phyloP scores from a whole-genome alignment of 148 eudicot genomes.

The Dianthus caryophyllus region DNA sequence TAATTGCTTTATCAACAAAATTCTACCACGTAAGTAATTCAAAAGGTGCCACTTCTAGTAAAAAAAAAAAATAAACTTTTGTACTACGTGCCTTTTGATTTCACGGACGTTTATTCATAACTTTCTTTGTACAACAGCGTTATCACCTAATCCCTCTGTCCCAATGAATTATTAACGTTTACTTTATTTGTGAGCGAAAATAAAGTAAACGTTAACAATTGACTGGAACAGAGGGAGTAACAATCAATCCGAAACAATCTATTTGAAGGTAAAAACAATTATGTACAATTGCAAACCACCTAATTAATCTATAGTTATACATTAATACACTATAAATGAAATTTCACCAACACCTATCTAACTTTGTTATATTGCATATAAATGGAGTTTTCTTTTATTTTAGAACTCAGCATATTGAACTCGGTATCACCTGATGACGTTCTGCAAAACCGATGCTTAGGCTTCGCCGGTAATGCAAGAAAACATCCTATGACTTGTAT shows the following conservation, averaged over 20 bases:
- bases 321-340: background rate
- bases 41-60: background rate
- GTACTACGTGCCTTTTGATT: background rate
- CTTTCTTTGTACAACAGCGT: conserved; percentile 2
- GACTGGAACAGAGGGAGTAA: too few relatives aligned
- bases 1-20: background rate
- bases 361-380: background rate
- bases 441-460: conserved; percentile 5
- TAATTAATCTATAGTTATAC: background rate
- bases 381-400: background rate
- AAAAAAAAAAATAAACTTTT: background rate
- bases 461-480: conserved; percentile 42
- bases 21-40: background rate
- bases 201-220: too few relatives aligned
- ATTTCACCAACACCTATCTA: background rate
- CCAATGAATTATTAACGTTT: background rate
- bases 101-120: conserved; percentile 7
- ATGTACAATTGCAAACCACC: conserved; percentile 10
- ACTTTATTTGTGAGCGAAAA: too few relatives aligned
- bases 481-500: conserved; percentile 43
- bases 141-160: too few relatives aligned
- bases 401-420: background rate
- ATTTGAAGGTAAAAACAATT: background rate
- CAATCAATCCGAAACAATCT: too few relatives aligned
- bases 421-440: background rate